Evolutionary conservation across 2,329 filamentous ascomycete species (phyloP), one percentile per base, ranked within the genome.

Genomic region (Clonostachys solani): DNA sequence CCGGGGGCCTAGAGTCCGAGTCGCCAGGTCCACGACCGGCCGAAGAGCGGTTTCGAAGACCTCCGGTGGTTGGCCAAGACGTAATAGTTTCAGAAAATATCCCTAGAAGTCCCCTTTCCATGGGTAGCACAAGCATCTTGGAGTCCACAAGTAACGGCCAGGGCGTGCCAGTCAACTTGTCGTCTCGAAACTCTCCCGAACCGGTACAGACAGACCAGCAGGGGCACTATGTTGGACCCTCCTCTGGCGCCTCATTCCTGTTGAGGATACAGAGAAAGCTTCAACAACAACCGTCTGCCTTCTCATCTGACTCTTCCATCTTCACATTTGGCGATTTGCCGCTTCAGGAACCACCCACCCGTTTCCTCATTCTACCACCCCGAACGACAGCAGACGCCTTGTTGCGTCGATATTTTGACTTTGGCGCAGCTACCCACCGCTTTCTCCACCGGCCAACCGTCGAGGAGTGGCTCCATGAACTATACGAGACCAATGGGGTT

Each of bases 341-440:
- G 1, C 68, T 77, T 29, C 63, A 64, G 2, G 61, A 64, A 6
- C 59, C 57, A 17, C 60, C 65, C 7, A 57, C 65, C 17, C 51
- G 57, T 5, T 60, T 62, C 33, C 61, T 70, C 52, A 53, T 68
- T 49, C 44, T 78, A 48, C 64, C 68, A 12, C 48, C 72, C 33
- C 59, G 64, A 18, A 53, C 64, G 4, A 60, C 60, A 10, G 58
- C 57, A 7, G 53, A 58, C 13, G 37, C 47, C 0, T 49, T 80
- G 6, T 59, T 80, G 0, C 61, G 65, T 19, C 59, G 74, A 13
- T 80, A 80, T 47, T 80, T 81, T 53, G 76, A 80, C 43, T 77
- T 75, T 49, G 74, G 75, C 4, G 72, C 77, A 19, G 74, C 78
- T 5, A 80, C 77, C 0, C 76, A 80, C 50, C 67, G 76, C 2